Evolutionary conservation across 2,329 filamentous ascomycete species (phyloP).

Genomic region (Aspergillus ustus): DNA sequence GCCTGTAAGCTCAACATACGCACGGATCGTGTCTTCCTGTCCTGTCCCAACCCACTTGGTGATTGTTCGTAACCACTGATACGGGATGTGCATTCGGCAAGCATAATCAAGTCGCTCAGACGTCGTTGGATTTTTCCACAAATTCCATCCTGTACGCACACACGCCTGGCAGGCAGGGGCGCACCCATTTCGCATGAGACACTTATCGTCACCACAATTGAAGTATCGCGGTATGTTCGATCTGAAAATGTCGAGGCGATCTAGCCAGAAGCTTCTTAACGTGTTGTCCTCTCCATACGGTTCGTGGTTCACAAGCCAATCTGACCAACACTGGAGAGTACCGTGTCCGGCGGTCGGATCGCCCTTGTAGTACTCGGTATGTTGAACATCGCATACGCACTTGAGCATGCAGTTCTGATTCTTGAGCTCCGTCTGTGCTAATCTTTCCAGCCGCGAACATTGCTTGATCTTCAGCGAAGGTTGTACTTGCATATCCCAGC

Average conservation of each 20-base stretch:
- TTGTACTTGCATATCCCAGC: neutral
- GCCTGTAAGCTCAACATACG: no score
- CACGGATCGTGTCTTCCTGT: no score
- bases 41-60: no score
- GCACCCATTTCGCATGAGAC: neutral
- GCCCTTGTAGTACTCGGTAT: neutral
- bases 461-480: neutral
- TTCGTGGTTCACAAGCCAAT: neutral
- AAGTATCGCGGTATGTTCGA: neutral
- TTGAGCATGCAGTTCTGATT: neutral
- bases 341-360: neutral
- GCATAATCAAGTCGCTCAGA: neutral
- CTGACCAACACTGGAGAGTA: neutral
- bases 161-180: neutral
- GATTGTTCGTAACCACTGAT: no score
- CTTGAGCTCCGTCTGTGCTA: conserved; percentile 2
- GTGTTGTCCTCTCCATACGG: neutral
- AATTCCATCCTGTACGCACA: neutral
- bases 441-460: neutral
- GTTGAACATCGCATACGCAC: neutral
- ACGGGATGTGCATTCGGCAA: neutral
- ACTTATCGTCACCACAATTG: neutral
- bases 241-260: neutral
- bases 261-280: neutral
- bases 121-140: neutral